A percentile compares a stretch with the other conserved stretches of the same genome.
Evolutionary conservation across 805 yeast species (phyloP).

Genomic region (Jamesozyma piceae): DNA sequence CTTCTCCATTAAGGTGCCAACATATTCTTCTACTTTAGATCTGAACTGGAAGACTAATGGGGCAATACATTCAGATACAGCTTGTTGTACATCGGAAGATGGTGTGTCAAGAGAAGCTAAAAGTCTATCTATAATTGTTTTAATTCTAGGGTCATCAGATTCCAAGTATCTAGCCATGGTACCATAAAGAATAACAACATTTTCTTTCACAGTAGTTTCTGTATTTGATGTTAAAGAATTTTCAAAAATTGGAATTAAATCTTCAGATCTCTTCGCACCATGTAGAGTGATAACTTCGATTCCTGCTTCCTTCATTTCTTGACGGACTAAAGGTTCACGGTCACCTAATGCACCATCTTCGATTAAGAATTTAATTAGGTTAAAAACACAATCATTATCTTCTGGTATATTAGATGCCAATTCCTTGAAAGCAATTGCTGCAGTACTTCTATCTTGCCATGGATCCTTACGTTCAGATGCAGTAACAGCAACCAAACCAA

Average conservation of each 20-base stretch:
- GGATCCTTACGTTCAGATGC: constrained; percentile 55
- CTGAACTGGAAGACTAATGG: constrained; percentile 62
- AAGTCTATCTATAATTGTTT: constrained; percentile 56
- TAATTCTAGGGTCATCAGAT: constrained; percentile 54
- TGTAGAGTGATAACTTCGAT: constrained; percentile 54
- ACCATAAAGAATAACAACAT: constrained; percentile 82
- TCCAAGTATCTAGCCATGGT: constrained; percentile 79
- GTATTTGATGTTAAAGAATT: constrained; percentile 35
- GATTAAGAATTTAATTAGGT: constrained; percentile 54
- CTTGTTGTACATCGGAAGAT: constrained; percentile 81
- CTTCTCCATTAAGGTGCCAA: constrained; percentile 50
- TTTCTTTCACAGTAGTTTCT: constrained; percentile 52
- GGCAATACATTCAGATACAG: constrained; percentile 77
- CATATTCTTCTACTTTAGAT: constrained; percentile 41
- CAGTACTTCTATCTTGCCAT: constrained; percentile 81
- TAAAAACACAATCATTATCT: constrained; percentile 35
- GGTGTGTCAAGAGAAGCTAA: constrained; percentile 74
- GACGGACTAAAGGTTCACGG: constrained; percentile 59
- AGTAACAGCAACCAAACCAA: constrained; percentile 63
- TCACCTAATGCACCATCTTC: constrained; percentile 65
- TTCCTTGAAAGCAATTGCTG: constrained; percentile 56
- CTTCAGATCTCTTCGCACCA: constrained; percentile 62
- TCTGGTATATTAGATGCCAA: constrained; percentile 40
- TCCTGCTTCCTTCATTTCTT: constrained; percentile 86
- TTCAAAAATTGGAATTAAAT: constrained; percentile 76